phyloP scores from a whole-genome alignment of 345 rosid genomes.

The Turritis glabra region DNA sequence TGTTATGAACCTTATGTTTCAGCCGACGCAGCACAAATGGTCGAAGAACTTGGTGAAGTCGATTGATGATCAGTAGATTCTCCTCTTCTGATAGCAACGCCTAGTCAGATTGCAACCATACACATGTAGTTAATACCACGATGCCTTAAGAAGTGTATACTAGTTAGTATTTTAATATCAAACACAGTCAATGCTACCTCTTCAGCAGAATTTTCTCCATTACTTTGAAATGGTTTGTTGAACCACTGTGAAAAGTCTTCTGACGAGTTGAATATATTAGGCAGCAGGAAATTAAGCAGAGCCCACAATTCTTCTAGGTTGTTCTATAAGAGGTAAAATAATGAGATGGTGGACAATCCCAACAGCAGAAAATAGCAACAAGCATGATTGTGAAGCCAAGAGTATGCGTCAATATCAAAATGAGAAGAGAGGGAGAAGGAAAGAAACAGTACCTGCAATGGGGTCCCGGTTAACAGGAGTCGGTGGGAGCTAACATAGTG shows the following conservation, averaged over 20 bases:
- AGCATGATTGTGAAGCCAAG: neutral
- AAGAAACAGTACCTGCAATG: conserved; percentile 63
- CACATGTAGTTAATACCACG: neutral
- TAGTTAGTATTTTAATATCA: conserved; percentile 7
- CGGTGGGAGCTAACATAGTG: conserved; percentile 82
- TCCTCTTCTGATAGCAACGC: conserved; percentile 95
- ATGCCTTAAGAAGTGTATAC: conserved; percentile 16
- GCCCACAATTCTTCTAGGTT: conserved; percentile 96
- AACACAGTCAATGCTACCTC: conserved; percentile 49
- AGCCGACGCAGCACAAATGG: conserved; percentile 93
- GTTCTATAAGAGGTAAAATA: conserved; percentile 51
- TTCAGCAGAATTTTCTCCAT: conserved; percentile 83
- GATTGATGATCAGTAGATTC: conserved; percentile 85
- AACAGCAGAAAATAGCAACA: conserved; percentile 20
- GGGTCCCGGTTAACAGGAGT: conserved; percentile 84
- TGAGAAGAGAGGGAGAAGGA: neutral
- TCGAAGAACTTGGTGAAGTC: conserved; percentile 95
- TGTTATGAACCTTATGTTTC: conserved; percentile 74
- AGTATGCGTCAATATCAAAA: neutral
- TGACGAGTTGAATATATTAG: conserved; percentile 89
- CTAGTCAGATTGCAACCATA: conserved; percentile 42
- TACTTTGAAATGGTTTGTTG: conserved; percentile 92
- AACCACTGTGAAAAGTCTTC: conserved; percentile 99
- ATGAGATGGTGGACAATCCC: conserved; percentile 1
- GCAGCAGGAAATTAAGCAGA: conserved; percentile 83